Percentiles rank a stretch among this genome's conserved stretches.
These are phyloP conservation scores for Pelargonium cotyledonis DNA, from an alignment of 441 rosid species.

Conservation along the genomic window DNA sequence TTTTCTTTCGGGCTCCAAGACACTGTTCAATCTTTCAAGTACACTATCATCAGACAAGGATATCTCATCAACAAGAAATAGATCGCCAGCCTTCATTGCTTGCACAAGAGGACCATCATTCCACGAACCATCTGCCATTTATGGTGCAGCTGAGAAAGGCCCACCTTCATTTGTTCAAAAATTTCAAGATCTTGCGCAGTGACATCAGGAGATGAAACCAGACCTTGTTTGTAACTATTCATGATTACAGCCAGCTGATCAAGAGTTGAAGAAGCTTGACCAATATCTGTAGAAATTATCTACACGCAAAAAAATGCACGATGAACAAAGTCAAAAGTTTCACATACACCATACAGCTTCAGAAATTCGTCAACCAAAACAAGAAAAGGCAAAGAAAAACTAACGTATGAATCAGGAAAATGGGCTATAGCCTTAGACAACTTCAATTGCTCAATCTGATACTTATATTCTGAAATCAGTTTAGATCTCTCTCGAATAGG, in stretches of 20 bases:
- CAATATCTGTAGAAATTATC: conserved; percentile 64
- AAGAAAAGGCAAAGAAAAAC: conserved; percentile 17
- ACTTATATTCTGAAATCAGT: conserved; percentile 48
- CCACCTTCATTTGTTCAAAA: conserved; percentile 51
- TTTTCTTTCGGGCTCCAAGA: conserved; percentile 85
- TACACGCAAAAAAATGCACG: conserved; percentile 29
- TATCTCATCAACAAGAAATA: conserved; percentile 92
- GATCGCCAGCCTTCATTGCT: conserved; percentile 86
- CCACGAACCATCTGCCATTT: conserved; percentile 89
- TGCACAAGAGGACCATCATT: conserved; percentile 98
- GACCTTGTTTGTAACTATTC: conserved; percentile 40
- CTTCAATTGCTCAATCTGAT: conserved; percentile 52
- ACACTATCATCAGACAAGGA: conserved; percentile 99
- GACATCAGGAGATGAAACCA: conserved; percentile 30
- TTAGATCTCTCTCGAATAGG: conserved; percentile 93
- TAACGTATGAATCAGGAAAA: conserved; percentile 40
- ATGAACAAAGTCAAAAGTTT: conserved; percentile 9
- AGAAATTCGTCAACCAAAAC: conserved; percentile 8
- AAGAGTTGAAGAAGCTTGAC: conserved; percentile 53
- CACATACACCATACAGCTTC: conserved; percentile 4
- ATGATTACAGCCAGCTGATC: conserved; percentile 39
- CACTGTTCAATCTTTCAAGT: conserved; percentile 89
- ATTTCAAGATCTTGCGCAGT: conserved; percentile 40
- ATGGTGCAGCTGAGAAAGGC: conserved; percentile 52
- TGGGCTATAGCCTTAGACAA: conserved; percentile 40